phyloP scores from a whole-genome alignment of 306 rosid genomes.

The Casuarina cunninghamiana region DNA sequence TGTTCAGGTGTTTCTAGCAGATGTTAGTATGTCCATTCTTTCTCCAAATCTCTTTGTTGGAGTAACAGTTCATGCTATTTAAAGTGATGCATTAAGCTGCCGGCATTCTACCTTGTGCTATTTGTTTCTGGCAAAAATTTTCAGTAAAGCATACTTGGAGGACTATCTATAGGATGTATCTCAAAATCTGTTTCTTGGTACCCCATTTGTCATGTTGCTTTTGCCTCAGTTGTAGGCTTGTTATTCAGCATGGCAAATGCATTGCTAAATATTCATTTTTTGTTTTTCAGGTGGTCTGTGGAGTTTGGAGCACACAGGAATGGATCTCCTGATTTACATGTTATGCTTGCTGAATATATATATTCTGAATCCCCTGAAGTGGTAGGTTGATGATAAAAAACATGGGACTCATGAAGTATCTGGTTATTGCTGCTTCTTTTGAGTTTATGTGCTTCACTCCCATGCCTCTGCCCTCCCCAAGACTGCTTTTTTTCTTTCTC shows the following conservation, averaged over 20 bases:
- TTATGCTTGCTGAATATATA: slow-evolving; percentile 83
- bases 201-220: not conserved
- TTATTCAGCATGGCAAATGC: slow-evolving; percentile 9
- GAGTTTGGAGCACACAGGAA: slow-evolving; percentile 62
- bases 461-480: too few species aligned
- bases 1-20: not conserved
- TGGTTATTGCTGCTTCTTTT: slow-evolving; percentile 25
- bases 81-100: not conserved
- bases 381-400: slow-evolving; percentile 53
- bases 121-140: not conserved
- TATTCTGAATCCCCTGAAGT: slow-evolving; percentile 90
- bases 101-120: not conserved
- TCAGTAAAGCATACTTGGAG: not conserved
- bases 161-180: not conserved
- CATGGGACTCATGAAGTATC: slow-evolving; percentile 12
- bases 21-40: not conserved
- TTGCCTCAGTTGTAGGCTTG: not conserved
- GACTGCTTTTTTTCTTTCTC: not conserved
- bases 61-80: not conserved
- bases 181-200: not conserved
- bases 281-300: slow-evolving; percentile 76
- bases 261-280: not conserved
- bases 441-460: slow-evolving; percentile 9
- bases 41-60: not conserved
- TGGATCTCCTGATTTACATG: slow-evolving; percentile 88